Conservation (phyloP, 306 rosid species). For the Macrotyloma uniflorum region DNA sequence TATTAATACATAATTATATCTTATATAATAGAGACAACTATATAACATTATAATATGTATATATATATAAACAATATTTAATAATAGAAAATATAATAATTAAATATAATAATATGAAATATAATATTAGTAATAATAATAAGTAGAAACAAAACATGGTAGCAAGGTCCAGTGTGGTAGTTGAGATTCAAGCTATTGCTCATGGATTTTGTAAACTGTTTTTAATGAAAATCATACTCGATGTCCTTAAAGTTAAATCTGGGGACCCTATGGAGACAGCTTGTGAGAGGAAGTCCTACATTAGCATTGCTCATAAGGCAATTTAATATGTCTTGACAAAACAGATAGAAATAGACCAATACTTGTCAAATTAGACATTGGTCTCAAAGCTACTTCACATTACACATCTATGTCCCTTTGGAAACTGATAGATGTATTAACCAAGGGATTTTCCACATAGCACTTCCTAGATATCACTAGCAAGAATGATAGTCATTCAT, state of each 20-base stretch:
- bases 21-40: too few species aligned
- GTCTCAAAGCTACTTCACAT: neutral
- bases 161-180: neutral
- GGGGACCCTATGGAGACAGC: neutral
- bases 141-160: neutral
- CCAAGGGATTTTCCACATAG: neutral
- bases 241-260: neutral
- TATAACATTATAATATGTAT: too few species aligned
- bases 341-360: neutral
- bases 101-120: too few species aligned
- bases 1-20: too few species aligned
- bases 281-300: neutral
- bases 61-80: too few species aligned
- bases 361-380: neutral
- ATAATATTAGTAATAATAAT: too few species aligned
- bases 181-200: neutral
- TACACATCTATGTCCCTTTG: neutral
- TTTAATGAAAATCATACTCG: neutral
- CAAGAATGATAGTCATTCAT: too few species aligned
- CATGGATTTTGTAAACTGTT: neutral
- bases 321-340: neutral
- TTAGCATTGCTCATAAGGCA: neutral
- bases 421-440: neutral
- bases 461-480: neutral
- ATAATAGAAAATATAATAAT: too few species aligned